Evolutionary conservation across 2,329 filamentous ascomycete species (phyloP).

Genomic region (Ophiocordyceps robertsii): DNA sequence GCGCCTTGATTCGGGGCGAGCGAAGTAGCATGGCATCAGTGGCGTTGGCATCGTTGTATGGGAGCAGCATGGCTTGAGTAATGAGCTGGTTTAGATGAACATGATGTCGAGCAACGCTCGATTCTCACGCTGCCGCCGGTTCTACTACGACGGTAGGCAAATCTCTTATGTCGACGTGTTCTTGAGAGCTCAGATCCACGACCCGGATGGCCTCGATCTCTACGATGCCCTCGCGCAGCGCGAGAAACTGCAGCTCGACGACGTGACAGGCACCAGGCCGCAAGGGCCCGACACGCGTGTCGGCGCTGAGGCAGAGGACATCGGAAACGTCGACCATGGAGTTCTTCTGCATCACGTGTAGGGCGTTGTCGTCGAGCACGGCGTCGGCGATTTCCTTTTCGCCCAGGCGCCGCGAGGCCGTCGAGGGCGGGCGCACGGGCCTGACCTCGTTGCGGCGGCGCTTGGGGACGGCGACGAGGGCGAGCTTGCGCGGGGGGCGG

Average conservation of each 20-base stretch:
- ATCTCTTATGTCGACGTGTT: slow-evolving; percentile 65
- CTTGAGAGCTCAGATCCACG: slow-evolving; percentile 59
- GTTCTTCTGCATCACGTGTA: slow-evolving; percentile 58
- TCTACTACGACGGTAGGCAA: slow-evolving; percentile 54
- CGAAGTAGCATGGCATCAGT: not conserved
- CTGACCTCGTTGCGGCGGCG: slow-evolving; percentile 45
- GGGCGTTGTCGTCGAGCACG: slow-evolving; percentile 56
- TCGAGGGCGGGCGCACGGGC: slow-evolving; percentile 38
- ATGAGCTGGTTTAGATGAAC: slow-evolving; percentile 4
- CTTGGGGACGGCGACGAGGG: slow-evolving; percentile 53
- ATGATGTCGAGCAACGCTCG: not conserved
- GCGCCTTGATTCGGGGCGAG: no score
- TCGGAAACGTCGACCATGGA: slow-evolving; percentile 51
- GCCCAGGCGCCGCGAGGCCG: slow-evolving; percentile 21
- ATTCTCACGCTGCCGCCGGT: slow-evolving; percentile 12
- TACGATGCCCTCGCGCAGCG: slow-evolving; percentile 52
- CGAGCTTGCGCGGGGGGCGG: slow-evolving; percentile 47
- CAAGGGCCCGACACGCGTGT: slow-evolving; percentile 60
- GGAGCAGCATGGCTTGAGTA: not conserved
- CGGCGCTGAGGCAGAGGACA: slow-evolving; percentile 61
- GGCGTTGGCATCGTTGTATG: not conserved
- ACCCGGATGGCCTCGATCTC: slow-evolving; percentile 61
- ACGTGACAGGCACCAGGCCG: slow-evolving; percentile 61
- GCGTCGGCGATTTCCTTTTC: slow-evolving; percentile 44
- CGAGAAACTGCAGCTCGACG: slow-evolving; percentile 58